Conservation (phyloP, 2,329 filamentous ascomycete genomes). For the Diaporthe vexans region DNA sequence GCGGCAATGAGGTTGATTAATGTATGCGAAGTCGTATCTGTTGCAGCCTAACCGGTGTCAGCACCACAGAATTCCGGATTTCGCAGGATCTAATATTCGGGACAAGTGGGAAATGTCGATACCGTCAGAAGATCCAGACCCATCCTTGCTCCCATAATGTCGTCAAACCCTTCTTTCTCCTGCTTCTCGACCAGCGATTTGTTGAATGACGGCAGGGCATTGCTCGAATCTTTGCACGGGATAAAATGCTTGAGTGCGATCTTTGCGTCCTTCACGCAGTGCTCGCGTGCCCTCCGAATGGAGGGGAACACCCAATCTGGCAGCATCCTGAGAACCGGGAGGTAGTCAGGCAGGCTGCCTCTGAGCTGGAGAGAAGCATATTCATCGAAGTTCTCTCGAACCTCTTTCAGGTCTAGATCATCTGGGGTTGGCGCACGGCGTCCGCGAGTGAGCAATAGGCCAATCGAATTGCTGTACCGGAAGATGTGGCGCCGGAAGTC, state of each 20-base stretch:
- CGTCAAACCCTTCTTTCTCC: conserved; percentile 6
- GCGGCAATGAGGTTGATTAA: neutral
- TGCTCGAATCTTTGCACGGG: neutral
- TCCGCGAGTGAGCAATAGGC: neutral
- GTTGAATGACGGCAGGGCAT: neutral
- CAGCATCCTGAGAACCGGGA: neutral
- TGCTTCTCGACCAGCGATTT: neutral
- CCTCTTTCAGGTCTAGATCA: neutral
- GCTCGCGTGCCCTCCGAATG: neutral
- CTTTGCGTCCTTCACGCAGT: conserved; percentile 9
- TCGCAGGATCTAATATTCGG: too few relatives aligned
- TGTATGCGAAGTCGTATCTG: neutral
- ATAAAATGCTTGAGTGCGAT: conserved; percentile 13
- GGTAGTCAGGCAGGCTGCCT: conserved; percentile 3
- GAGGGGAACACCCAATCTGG: conserved; percentile 6
- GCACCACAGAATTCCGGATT: neutral
- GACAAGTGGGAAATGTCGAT: too few relatives aligned
- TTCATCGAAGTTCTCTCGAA: conserved; percentile 1
- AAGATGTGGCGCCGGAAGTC: conserved; percentile 4
- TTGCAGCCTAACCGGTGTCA: neutral
- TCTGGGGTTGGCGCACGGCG: neutral
- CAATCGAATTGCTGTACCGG: conserved; percentile 9
- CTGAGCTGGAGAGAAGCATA: neutral
- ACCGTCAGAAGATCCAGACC: conserved; percentile 6
- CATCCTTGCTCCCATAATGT: conserved; percentile 4